Evolutionary conservation across 2,329 filamentous ascomycete genomes (phyloP), one percentile per base, ranked within the genome.

Genomic region (Claviceps africana): DNA sequence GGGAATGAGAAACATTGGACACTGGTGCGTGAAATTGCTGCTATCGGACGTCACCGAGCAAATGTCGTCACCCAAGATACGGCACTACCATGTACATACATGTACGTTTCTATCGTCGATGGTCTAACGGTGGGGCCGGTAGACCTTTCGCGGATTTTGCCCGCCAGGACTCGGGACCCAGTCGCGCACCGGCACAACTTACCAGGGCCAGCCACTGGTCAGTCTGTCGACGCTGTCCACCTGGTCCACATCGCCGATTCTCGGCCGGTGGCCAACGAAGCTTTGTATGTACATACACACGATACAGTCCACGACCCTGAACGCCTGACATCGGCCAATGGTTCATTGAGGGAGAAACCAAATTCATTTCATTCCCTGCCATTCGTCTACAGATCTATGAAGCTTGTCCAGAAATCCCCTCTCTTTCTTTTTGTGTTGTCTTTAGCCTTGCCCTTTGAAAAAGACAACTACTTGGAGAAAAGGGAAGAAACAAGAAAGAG

Each of bases 221-320:
- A 21, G 17, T 33, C 22, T 21, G 39, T 35, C 33, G 11, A 35
- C 10, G 4, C 13, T 13, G 4, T 15, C 33, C 33, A 35, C 33
- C 13, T 17, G 11, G 33, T 6, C 33, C 47, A 37, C 44, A 28
- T 22, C 13, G 45, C 25, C 21, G 47, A 42, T 42, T 43, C 45
- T 40, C 51, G 44, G 44, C 51, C 48, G 22, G n/a, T 25, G 33
- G 42, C 47, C 47, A 50, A 35, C 47, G 25, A 42, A 43, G n/a
- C 33, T 28, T 13, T 8, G 28, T 25, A 21, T 39, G 46, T n/a
- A n/a, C n/a, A n/a, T n/a, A n/a, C n/a, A n/a, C n/a, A n/a, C 28
- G n/a, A 22, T 43, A 11, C 4, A 11, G 21, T 22, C 21, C 28
- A 45, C 43, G 13, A 11, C 25, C 43, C 30, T 30, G 22, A 45